phyloP scores from a whole-genome alignment of 2,329 filamentous ascomycete genomes.

The Stemphylium vesicarium region DNA sequence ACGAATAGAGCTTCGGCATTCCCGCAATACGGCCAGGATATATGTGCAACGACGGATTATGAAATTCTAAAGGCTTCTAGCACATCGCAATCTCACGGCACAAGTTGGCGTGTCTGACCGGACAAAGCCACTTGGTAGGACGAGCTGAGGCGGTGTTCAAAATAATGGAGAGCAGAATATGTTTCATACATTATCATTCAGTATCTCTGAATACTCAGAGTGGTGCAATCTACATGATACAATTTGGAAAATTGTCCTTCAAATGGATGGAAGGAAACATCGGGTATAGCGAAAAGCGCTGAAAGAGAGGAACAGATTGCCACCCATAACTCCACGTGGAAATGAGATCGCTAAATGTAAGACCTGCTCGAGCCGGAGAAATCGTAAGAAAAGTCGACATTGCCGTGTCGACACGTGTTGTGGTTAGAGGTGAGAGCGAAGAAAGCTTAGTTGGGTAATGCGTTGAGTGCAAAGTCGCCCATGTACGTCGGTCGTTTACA shows the following conservation, averaged over 20 bases:
- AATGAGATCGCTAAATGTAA: conserved; percentile 4
- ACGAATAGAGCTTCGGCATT: no score
- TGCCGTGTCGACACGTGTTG: neutral
- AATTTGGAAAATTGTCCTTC: neutral
- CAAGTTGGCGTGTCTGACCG: no score
- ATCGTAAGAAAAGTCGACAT: conserved; percentile 5
- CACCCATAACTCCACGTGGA: neutral
- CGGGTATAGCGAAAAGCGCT: neutral
- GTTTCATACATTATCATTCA: conserved; percentile 16
- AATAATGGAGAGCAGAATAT: neutral
- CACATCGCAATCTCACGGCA: no score
- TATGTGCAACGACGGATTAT: no score
- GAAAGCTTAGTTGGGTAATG: conserved; percentile 19
- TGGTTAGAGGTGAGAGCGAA: neutral
- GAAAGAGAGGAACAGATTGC: conserved; percentile 1
- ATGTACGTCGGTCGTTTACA: conserved; percentile 34
- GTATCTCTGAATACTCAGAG: conserved; percentile 9
- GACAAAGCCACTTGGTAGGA: neutral
- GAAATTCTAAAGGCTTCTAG: no score
- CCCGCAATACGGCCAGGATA: no score
- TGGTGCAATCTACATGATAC: conserved; percentile 6
- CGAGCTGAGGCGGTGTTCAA: no score
- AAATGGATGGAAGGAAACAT: conserved; percentile 2
- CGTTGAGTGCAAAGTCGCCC: conserved; percentile 22
- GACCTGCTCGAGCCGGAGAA: conserved; percentile 4